Evolutionary conservation across 225 moss, liverwort and hornwort species (phyloP), one percentile per base, ranked within the genome.

Genomic region (Bryum argenteum): DNA sequence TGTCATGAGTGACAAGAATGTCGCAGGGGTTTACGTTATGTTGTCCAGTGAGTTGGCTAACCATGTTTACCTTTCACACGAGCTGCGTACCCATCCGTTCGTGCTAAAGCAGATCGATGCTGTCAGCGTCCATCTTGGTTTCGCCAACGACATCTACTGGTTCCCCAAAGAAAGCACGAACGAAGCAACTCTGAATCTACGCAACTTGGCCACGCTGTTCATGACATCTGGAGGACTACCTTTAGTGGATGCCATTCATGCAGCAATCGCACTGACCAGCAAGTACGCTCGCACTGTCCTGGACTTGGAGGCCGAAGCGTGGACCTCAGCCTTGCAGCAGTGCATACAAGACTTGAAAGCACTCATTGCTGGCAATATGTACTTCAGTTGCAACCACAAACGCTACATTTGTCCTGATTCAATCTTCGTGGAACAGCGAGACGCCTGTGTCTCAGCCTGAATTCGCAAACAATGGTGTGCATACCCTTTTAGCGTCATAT

Each of bases 391-490:
- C 9, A 5, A 0, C 0, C 0, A 33, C 20, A 45, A 56, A 39
- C 65, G 65, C 26, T 65, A 74, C 45, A 23, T 45, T 9, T 65
- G 56, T 2, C 42, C 13, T 19, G 73, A 65, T 41, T 54, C 73
- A 14, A 5, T 65, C 12, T 73, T 56, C 11, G 65, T 65, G 0
- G 57, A 74, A 28, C 56, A 40, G 4, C 20, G 65, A 44, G 50
- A 5, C 33, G 33, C 33, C 33, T 33, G 33, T 33, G n/a, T n/a
- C n/a, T n/a, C 14, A 8, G 13, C n/a, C n/a, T 4, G 67, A 75
- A 54, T 63, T 77, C 20, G 53, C 62, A 24, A 44, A 6, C 15
- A 9, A 69, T 10, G n/a, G 8, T 3, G 16, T 63, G 17, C n/a
- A 53, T 70, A 55, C 43, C n/a, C 13, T 8, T n/a, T 19, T 62